Evolutionary conservation across 1,139 yeast species (phyloP), one percentile per base, ranked within the genome.

Genomic region (Suhomyces atakaporum): DNA sequence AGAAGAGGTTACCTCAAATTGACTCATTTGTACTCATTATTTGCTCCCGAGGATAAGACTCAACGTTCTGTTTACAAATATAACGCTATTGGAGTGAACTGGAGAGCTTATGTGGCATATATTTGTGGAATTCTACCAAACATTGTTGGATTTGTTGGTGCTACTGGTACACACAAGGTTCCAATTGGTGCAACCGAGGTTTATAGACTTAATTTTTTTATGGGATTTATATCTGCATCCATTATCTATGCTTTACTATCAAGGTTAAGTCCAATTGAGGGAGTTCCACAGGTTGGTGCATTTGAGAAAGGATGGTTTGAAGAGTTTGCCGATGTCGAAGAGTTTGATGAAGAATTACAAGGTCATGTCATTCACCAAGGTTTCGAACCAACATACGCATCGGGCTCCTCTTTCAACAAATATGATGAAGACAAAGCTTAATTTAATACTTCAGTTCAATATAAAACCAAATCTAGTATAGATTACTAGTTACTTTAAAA

Each of bases 141-240:
- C 55, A 81, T 88, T 50, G 88, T 84, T 25, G 96, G 96, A 3
- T 88, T 88, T 51, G 94, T 85, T 18, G 95, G 95, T 43, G 89
- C 83, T 5, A 79, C 81, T 12, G 87, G 82, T 16, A 75, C 66
- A 36, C 70, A 66, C 44, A 52, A 52, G 8, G 90, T 88, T n/a
- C 94, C 95, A 7, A 68, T 73, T 38, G 95, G 94, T 19, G 96
- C 96, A 3, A 75, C 79, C 29, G 67, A 78, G 42, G 74, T 88
- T 27, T 88, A 85, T 66, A 67, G 81, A 43, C 62, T 88, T 48
- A 83, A 81, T 58, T 88, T 82, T 64, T 79, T 86, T 53, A 73
- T 81, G 44, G 96, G 96, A 1, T 85, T 83, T 61, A 54, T 76
- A 31, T 60, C 77, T 7, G 73, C 95, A 1, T 70, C 72, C 45